A percentile compares a stretch with the other conserved stretches of the same genome.
Evolutionary conservation across 345 rosid species (phyloP).

Genomic region (Nephelium lappaceum): DNA sequence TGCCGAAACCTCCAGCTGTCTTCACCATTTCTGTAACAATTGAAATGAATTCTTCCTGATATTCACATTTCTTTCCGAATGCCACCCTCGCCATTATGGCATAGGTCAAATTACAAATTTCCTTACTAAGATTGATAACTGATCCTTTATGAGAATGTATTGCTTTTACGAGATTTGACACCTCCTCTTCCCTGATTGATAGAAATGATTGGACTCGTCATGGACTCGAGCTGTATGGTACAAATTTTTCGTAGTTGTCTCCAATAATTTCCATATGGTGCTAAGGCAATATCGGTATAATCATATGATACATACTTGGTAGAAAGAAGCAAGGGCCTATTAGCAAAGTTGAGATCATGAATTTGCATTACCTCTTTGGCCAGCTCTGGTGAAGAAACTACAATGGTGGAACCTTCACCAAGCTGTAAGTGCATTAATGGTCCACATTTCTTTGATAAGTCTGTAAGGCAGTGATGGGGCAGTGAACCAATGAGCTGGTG

Average conservation of each 20-base stretch:
- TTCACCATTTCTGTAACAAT: constrained; percentile 28
- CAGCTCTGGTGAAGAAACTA: constrained; percentile 31
- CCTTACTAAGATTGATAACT: constrained; percentile 22
- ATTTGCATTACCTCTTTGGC: constrained; percentile 31
- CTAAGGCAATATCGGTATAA: constrained; percentile 13
- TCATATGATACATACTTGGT: constrained; percentile 10
- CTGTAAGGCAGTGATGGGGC: constrained; percentile 23
- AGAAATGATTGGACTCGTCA: constrained; percentile 20
- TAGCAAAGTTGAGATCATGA: constrained; percentile 32
- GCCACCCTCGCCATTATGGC: constrained; percentile 33
- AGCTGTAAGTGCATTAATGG: constrained; percentile 33
- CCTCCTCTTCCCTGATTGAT: constrained; percentile 20
- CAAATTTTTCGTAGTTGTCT: constrained; percentile 25
- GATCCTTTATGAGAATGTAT: constrained; percentile 4
- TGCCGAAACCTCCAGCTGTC: constrained; percentile 28
- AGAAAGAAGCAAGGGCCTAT: constrained; percentile 27
- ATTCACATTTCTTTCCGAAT: constrained; percentile 31
- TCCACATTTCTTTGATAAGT: constrained; percentile 29
- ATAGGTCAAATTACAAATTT: constrained; percentile 19
- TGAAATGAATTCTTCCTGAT: constrained; percentile 17
- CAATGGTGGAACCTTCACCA: constrained; percentile 29
- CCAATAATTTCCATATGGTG: constrained; percentile 32
- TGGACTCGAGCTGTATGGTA: constrained; percentile 8
- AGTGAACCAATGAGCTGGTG: constrained; percentile 24
- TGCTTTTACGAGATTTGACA: constrained; percentile 14